A percentile compares a stretch with the other conserved stretches of the same genome.
phyloP scores from a whole-genome alignment of 1,284 basidiomycete species.

The Tilletiopsis washingtonensis region DNA sequence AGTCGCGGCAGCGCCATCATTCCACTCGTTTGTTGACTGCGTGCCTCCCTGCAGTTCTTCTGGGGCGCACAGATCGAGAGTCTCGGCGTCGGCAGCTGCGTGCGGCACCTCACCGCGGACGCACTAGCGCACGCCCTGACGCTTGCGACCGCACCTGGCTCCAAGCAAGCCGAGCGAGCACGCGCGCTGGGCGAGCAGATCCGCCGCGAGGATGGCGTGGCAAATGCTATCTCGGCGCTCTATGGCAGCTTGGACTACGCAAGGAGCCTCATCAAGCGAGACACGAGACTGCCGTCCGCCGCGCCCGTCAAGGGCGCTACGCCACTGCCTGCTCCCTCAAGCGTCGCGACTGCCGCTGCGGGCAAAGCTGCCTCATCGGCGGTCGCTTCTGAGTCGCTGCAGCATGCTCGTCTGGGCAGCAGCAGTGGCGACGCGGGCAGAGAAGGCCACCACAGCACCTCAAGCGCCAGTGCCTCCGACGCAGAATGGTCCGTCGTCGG shows the following conservation, averaged over 20 bases:
- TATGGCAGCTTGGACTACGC: conserved; percentile 43
- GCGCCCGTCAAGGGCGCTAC: background rate
- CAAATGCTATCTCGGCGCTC: conserved; percentile 36
- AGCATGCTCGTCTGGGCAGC: no score
- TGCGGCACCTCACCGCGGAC: conserved; percentile 75
- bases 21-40: background rate
- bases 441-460: no score
- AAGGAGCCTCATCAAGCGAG: conserved; percentile 24
- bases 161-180: conserved; percentile 77
- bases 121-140: conserved; percentile 67
- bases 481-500: background rate
- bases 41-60: conserved; percentile 61
- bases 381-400: no score
- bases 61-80: conserved; percentile 88
- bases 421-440: no score
- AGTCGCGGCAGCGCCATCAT: background rate
- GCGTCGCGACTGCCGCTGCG: no score
- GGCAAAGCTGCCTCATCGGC: no score
- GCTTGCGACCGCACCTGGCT: conserved; percentile 74
- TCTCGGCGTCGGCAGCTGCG: conserved; percentile 75
- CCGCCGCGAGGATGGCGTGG: conserved; percentile 50
- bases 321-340: background rate
- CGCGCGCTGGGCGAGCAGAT: conserved; percentile 57
- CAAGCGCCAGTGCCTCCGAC: no score
- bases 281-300: background rate